Evolutionary conservation across 2,329 filamentous ascomycete genomes (phyloP).

Genomic region (Cephalotrichum gorgonifer): DNA sequence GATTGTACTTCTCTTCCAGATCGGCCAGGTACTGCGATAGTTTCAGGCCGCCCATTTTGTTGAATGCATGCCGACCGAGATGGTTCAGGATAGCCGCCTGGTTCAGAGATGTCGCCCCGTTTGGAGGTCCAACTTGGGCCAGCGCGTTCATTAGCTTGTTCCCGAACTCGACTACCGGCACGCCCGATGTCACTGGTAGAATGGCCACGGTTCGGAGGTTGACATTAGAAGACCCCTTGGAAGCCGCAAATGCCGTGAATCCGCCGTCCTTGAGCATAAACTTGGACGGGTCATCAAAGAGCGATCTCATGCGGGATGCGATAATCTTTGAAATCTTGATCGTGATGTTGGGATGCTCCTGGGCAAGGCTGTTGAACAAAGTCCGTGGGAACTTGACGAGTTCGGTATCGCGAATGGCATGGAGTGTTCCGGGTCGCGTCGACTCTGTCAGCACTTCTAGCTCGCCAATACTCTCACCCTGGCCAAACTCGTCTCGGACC

Average conservation of each 20-base stretch:
- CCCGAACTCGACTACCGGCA: conserved; percentile 93
- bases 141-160: conserved; percentile 79
- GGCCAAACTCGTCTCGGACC: conserved; percentile 85
- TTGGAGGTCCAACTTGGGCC: conserved; percentile 77
- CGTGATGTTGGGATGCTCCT: conserved; percentile 95
- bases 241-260: conserved; percentile 38
- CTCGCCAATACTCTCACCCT: conserved; percentile 95
- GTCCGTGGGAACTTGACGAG: conserved; percentile 92
- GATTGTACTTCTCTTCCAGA: conserved; percentile 90
- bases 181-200: conserved; percentile 78
- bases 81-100: conserved; percentile 92
- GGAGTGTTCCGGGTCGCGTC: conserved; percentile 76
- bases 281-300: conserved; percentile 72
- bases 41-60: conserved; percentile 92
- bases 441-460: conserved; percentile 96
- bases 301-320: conserved; percentile 80
- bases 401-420: conserved; percentile 94
- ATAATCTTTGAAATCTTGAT: conserved; percentile 99
- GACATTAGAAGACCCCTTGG: conserved; percentile 68
- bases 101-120: conserved; percentile 85
- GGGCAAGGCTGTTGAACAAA: conserved; percentile 91
- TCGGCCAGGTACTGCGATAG: conserved; percentile 93
- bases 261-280: conserved; percentile 55
- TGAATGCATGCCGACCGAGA: conserved; percentile 91
- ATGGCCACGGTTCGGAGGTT: conserved; percentile 91